Conservation (phyloP, 139 green algal genomes). For the Asterochloris erici region DNA sequence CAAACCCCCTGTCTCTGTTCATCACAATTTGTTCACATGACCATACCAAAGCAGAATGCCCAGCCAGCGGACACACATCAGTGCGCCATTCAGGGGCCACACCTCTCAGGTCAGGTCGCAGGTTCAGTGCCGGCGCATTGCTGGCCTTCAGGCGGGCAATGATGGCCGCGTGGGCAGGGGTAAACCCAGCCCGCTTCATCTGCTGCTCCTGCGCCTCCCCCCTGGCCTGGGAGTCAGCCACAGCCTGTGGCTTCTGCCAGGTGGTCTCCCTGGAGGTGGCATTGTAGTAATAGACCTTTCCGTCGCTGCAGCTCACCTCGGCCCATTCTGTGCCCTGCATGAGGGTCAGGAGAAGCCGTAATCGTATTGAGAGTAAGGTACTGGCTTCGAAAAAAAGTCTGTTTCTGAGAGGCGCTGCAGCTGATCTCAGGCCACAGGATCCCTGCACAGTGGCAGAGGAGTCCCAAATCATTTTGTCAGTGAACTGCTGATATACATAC, state of each 20-base stretch:
- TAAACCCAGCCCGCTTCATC: slow-evolving; percentile 17
- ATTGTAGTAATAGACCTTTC: slow-evolving; percentile 77
- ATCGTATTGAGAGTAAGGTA: too few relatives aligned
- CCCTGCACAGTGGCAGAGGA: too few relatives aligned
- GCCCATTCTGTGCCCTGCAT: slow-evolving; percentile 71
- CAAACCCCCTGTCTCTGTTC: too few relatives aligned
- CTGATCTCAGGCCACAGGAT: too few relatives aligned
- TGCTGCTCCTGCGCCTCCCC: neutral
- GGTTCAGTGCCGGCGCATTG: slow-evolving; percentile 21
- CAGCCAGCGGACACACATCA: too few relatives aligned
- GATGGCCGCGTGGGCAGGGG: slow-evolving; percentile 31
- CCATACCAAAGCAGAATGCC: too few relatives aligned
- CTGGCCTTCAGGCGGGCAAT: slow-evolving; percentile 32
- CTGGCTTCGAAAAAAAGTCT: too few relatives aligned
- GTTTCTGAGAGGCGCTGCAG: too few relatives aligned
- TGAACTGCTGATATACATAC: too few relatives aligned
- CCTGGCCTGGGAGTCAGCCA: slow-evolving; percentile 18
- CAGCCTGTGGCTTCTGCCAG: slow-evolving; percentile 53
- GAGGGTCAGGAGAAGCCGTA: neutral
- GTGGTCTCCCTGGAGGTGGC: slow-evolving; percentile 36
- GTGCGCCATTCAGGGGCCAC: too few relatives aligned
- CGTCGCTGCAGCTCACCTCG: slow-evolving; percentile 75
- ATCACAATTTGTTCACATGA: too few relatives aligned
- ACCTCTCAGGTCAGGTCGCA: slow-evolving; percentile 14
- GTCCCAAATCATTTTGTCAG: too few relatives aligned